Percentiles rank a stretch among this genome's conserved stretches.
These are phyloP conservation scores for Fusarium staphyleae DNA, from an alignment of 2,329 filamentous ascomycete species.

Conservation along the genomic window DNA sequence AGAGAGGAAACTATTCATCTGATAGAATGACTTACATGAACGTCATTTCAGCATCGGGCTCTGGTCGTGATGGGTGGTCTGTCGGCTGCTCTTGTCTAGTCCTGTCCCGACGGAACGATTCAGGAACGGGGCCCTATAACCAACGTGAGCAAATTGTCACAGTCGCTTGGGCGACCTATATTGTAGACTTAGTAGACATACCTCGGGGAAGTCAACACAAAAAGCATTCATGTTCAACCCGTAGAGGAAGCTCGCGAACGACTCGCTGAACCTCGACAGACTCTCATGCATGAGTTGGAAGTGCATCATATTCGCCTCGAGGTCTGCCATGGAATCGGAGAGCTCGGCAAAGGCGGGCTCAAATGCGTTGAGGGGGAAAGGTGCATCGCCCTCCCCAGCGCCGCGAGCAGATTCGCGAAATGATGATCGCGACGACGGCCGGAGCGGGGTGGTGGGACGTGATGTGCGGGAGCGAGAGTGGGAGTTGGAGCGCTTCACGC, in stretches of 20 bases:
- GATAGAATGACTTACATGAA: slow-evolving; percentile 70
- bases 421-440: slow-evolving; percentile 87
- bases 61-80: slow-evolving; percentile 40
- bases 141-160: slow-evolving; percentile 8
- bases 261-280: slow-evolving; percentile 90
- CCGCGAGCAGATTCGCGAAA: slow-evolving; percentile 77
- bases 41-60: slow-evolving; percentile 73
- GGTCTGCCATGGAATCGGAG: slow-evolving; percentile 90
- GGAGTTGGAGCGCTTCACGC: slow-evolving; percentile 59
- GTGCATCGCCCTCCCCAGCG: slow-evolving; percentile 57
- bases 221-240: slow-evolving; percentile 99
- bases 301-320: slow-evolving; percentile 97
- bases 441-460: slow-evolving; percentile 89
- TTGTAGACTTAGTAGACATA: slow-evolving; percentile 46
- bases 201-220: slow-evolving; percentile 97
- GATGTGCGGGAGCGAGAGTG: slow-evolving; percentile 70
- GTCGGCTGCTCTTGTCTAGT: slow-evolving; percentile 59
- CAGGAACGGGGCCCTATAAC: slow-evolving; percentile 75
- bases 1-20: not conserved
- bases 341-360: slow-evolving; percentile 94
- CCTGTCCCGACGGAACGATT: slow-evolving; percentile 78
- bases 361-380: slow-evolving; percentile 78
- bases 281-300: slow-evolving; percentile 97
- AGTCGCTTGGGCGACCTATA: not conserved
- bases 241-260: slow-evolving; percentile 93